phyloP scores from a whole-genome alignment of 257 asterid genomes.

The Jacaranda mimosifolia region DNA sequence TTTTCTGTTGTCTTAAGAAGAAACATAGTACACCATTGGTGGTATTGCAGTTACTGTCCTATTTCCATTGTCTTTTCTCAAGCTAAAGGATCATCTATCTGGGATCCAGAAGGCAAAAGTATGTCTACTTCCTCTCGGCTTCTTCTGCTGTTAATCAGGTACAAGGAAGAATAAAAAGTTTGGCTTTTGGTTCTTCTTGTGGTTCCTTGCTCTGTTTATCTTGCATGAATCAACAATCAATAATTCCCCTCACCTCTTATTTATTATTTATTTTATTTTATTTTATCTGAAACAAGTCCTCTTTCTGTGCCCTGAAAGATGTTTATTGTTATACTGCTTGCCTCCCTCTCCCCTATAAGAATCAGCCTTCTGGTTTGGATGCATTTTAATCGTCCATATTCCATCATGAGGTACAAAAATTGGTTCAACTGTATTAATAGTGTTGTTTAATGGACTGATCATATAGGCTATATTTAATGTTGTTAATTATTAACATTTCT shows the following conservation, averaged over 20 bases:
- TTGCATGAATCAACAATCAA: slow-evolving; percentile 3
- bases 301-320: not conserved
- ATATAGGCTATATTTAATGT: not conserved
- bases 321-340: too few relatives aligned
- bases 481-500: slow-evolving; percentile 7
- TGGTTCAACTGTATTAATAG: too few relatives aligned
- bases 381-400: too few relatives aligned
- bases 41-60: slow-evolving; percentile 87
- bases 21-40: slow-evolving; percentile 23
- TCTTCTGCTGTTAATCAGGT: slow-evolving; percentile 99
- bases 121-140: slow-evolving; percentile 93
- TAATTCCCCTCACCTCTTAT: not conserved
- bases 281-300: too few relatives aligned
- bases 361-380: too few relatives aligned
- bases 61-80: slow-evolving; percentile 90
- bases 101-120: slow-evolving; percentile 98
- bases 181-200: slow-evolving; percentile 13
- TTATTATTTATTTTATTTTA: too few relatives aligned
- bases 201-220: slow-evolving; percentile 12
- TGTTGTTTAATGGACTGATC: slow-evolving; percentile 1
- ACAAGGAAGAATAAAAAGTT: not conserved
- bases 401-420: too few relatives aligned
- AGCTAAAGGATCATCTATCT: slow-evolving; percentile 82
- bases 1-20: slow-evolving; percentile 12
- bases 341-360: not conserved